A percentile compares a stretch with the other conserved stretches of the same genome.
phyloP scores from a whole-genome alignment of 345 rosid species.

The Streptanthus diversifolius region DNA sequence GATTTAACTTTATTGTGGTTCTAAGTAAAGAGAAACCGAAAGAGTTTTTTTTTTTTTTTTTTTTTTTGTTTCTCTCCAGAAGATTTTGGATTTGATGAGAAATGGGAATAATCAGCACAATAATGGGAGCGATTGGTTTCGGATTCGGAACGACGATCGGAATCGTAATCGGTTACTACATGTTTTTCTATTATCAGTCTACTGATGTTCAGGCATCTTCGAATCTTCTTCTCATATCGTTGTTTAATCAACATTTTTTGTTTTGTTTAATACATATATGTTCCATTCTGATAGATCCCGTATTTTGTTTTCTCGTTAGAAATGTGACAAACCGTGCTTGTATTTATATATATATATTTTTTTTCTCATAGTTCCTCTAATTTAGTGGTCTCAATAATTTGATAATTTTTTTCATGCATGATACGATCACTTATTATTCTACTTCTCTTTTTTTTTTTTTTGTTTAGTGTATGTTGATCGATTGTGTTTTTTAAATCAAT shows the following conservation, averaged over 20 bases:
- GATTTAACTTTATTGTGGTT: neutral
- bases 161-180: slow-evolving; percentile 60
- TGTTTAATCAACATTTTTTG: neutral
- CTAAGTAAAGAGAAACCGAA: slow-evolving; percentile 6
- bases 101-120: slow-evolving; percentile 64
- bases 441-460: no score
- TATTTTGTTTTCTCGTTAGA: neutral
- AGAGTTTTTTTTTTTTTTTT: neutral
- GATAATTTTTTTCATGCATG: slow-evolving; percentile 9
- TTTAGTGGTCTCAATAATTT: neutral
- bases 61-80: neutral
- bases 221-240: neutral
- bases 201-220: slow-evolving; percentile 62
- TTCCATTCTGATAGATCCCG: neutral
- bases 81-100: slow-evolving; percentile 25
- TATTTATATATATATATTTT: neutral
- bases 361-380: neutral
- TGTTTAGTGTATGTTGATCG: neutral
- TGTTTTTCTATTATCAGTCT: slow-evolving; percentile 70
- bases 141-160: slow-evolving; percentile 82
- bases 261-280: neutral
- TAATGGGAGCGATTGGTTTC: slow-evolving; percentile 65
- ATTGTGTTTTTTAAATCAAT: neutral
- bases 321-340: neutral
- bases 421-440: neutral